Evolutionary conservation across 768 basidiomycete genomes (phyloP).

Genomic region (Glaciozyma antarctica): DNA sequence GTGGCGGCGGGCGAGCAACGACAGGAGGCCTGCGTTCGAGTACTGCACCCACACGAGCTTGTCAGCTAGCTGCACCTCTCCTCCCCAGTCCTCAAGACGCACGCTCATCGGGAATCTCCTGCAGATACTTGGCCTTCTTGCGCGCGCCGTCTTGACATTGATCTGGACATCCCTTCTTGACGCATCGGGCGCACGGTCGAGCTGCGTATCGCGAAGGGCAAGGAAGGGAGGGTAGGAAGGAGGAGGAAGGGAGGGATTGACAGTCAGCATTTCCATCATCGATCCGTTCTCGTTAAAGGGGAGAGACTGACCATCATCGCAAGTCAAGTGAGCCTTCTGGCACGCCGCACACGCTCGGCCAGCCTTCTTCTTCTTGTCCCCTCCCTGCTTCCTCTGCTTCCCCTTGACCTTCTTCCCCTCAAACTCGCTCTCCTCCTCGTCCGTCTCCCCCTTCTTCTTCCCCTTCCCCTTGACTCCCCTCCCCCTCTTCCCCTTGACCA

Average conservation of each 20-base stretch:
- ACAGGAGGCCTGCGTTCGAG: slow-evolving; percentile 5
- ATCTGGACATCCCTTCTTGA: slow-evolving; percentile 81
- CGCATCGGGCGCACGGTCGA: slow-evolving; percentile 88
- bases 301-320: slow-evolving; percentile 66
- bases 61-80: not conserved
- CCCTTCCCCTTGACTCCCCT: not conserved
- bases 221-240: not conserved
- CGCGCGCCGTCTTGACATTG: slow-evolving; percentile 88
- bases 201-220: slow-evolving; percentile 46
- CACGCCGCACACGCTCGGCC: slow-evolving; percentile 89
- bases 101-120: slow-evolving; percentile 90
- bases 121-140: slow-evolving; percentile 95
- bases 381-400: not conserved
- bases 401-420: not conserved
- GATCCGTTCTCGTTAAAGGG: no score
- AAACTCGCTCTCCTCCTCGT: not conserved
- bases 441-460: slow-evolving; percentile 3
- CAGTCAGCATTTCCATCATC: no score
- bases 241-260: no score
- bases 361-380: slow-evolving; percentile 68
- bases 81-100: slow-evolving; percentile 16
- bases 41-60: not conserved
- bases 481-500: not conserved
- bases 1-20: not conserved
- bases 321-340: slow-evolving; percentile 96